Evolutionary conservation across 2,329 filamentous ascomycete genomes (phyloP).

Genomic region (Purpureocillium takamizusanense): DNA sequence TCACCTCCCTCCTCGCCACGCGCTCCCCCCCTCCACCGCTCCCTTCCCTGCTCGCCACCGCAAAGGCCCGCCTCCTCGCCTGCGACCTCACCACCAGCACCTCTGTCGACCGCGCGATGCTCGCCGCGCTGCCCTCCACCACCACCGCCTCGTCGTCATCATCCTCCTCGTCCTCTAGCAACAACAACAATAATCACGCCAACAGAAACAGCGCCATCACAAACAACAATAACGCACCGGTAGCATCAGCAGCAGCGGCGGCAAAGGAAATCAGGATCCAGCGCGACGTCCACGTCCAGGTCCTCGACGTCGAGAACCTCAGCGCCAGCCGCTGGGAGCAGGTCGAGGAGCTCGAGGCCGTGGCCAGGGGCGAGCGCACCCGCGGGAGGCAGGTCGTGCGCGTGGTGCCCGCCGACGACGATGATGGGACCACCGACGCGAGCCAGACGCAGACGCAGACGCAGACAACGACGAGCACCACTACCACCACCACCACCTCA

Average conservation of each 20-base stretch:
- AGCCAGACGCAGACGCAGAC: constrained; percentile 9
- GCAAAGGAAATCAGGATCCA: constrained; percentile 47
- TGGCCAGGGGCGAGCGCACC: constrained; percentile 63
- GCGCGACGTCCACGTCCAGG: constrained; percentile 64
- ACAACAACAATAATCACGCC: no score
- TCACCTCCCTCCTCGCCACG: constrained; percentile 51
- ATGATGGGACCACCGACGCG: constrained; percentile 40
- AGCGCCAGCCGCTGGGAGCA: constrained; percentile 75
- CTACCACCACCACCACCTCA: no score
- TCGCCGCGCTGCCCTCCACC: constrained; percentile 41
- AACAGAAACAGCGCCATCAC: no score
- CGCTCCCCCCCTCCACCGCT: constrained; percentile 51
- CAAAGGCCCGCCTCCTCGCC: constrained; percentile 69
- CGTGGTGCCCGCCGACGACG: constrained; percentile 35
- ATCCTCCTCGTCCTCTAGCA: no score
- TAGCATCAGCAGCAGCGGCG: no score
- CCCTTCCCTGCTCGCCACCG: constrained; percentile 67
- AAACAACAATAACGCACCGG: no score
- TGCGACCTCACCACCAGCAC: constrained; percentile 57
- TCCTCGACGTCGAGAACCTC: constrained; percentile 81
- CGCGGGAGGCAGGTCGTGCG: constrained; percentile 76
- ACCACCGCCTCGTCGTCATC: constrained; percentile 41
- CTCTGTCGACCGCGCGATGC: constrained; percentile 33
- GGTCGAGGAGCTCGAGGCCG: constrained; percentile 69
- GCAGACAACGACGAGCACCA: not conserved